Evolutionary conservation across 257 asterid species (phyloP).

Genomic region (Petunia secreta): DNA sequence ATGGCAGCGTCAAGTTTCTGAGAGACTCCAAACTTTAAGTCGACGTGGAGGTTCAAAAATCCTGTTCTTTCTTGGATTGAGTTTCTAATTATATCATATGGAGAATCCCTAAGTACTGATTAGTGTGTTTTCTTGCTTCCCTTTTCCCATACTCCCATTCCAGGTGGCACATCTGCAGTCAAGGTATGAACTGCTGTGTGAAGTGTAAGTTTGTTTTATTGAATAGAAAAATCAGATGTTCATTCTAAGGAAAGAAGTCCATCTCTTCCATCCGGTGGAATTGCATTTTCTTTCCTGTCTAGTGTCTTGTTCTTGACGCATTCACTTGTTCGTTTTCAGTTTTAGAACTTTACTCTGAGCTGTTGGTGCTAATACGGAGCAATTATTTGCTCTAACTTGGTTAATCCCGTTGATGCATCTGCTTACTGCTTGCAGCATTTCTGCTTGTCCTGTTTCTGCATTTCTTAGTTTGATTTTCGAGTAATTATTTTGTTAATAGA

Average conservation of each 20-base stretch:
- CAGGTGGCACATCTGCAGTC: constrained; percentile 66
- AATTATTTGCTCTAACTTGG: constrained; percentile 15
- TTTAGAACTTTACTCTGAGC: not conserved
- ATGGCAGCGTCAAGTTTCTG: constrained; percentile 90
- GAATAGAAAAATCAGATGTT: constrained; percentile 7
- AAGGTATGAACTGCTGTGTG: constrained; percentile 78
- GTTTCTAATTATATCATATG: constrained; percentile 14
- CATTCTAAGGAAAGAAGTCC: not conserved
- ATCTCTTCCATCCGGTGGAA: not conserved
- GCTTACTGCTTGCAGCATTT: not conserved
- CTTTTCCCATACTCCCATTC: constrained; percentile 17
- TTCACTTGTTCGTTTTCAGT: not conserved
- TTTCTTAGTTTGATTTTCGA: not conserved
- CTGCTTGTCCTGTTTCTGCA: not conserved
- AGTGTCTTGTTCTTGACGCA: not conserved
- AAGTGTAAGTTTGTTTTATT: constrained; percentile 49
- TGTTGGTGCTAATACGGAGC: not conserved
- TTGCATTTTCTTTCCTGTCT: not conserved
- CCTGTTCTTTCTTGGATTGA: not conserved
- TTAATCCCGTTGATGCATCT: constrained; percentile 3
- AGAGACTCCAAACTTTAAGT: constrained; percentile 69
- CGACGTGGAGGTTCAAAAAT: constrained; percentile 66
- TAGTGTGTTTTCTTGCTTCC: not conserved
- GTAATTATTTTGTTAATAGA: not conserved
- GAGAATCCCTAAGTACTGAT: not conserved